Conservation (phyloP, 352 stramenopile species). For the Globisporangium canariense region DNA sequence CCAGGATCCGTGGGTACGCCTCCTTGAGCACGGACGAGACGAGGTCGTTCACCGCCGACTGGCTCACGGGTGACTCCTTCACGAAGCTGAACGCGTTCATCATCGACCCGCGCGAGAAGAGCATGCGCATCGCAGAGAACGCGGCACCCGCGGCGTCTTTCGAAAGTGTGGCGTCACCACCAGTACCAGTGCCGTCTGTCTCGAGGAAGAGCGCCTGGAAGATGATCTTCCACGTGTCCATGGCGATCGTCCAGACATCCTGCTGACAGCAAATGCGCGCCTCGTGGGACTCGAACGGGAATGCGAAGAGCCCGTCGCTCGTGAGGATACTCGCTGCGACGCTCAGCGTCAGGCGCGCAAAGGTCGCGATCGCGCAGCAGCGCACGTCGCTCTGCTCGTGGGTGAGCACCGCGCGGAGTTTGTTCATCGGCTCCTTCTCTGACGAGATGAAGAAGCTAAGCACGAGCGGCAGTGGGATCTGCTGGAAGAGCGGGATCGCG, state of each 20-base stretch:
- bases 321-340: conserved; percentile 43
- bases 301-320: conserved; percentile 54
- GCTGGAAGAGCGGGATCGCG: conserved; percentile 51
- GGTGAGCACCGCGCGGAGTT: conserved; percentile 57
- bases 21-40: conserved; percentile 62
- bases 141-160: conserved; percentile 33
- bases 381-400: conserved; percentile 66
- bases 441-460: conserved; percentile 57
- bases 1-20: conserved; percentile 50
- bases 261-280: conserved; percentile 77
- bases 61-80: conserved; percentile 24
- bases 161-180: background rate
- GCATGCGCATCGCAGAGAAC: conserved; percentile 54
- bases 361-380: conserved; percentile 51
- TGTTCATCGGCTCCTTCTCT: conserved; percentile 80
- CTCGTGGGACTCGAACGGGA: conserved; percentile 84
- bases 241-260: conserved; percentile 70
- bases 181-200: conserved; percentile 1
- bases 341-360: conserved; percentile 51
- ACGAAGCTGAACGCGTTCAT: conserved; percentile 33
- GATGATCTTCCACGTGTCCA: conserved; percentile 81
- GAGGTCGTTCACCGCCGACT: conserved; percentile 66
- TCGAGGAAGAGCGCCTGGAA: conserved; percentile 51
- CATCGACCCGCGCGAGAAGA: conserved; percentile 47
- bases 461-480: conserved; percentile 55